These are phyloP conservation scores for Claviceps pazoutovae DNA, from an alignment of 2,329 filamentous ascomycete species.

Conservation along the genomic window DNA sequence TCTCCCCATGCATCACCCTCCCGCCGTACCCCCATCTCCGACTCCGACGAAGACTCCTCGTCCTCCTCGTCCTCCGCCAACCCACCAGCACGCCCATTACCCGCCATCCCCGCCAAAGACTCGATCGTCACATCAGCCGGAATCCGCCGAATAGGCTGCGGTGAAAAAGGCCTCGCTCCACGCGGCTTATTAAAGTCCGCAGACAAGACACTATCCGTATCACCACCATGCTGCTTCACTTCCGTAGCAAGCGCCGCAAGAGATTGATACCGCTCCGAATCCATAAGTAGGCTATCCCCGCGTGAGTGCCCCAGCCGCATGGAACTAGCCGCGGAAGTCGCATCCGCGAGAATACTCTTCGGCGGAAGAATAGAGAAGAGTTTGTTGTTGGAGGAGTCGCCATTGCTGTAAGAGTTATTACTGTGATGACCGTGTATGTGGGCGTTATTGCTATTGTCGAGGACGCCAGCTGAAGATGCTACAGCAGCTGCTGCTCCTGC, in stretches of 20 bases:
- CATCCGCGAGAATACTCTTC: slow-evolving; percentile 47
- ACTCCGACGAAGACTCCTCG: too few species aligned
- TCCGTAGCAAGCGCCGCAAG: slow-evolving; percentile 32
- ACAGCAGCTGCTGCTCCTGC: not conserved
- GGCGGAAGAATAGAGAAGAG: slow-evolving; percentile 52
- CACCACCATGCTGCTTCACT: slow-evolving; percentile 13
- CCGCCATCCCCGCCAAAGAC: slow-evolving; percentile 13
- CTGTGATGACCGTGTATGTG: too few species aligned
- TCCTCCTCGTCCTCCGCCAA: too few species aligned
- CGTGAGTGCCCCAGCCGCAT: slow-evolving; percentile 23
- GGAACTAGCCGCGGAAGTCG: slow-evolving; percentile 24
- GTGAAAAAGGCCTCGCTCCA: slow-evolving; percentile 45
- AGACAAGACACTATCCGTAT: slow-evolving; percentile 38
- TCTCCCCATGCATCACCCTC: too few species aligned
- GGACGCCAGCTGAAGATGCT: not conserved
- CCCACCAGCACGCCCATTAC: too few species aligned
- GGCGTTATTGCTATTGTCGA: not conserved
- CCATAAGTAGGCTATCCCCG: slow-evolving; percentile 41
- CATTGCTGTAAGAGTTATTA: slow-evolving; percentile 8
- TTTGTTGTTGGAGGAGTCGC: slow-evolving; percentile 26
- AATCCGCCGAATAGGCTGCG: slow-evolving; percentile 33
- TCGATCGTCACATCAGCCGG: slow-evolving; percentile 28
- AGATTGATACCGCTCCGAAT: slow-evolving; percentile 42
- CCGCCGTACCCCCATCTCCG: too few species aligned
- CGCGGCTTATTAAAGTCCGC: slow-evolving; percentile 39